Conservation (phyloP, 257 asterid species). For the Agastache rugosa region DNA sequence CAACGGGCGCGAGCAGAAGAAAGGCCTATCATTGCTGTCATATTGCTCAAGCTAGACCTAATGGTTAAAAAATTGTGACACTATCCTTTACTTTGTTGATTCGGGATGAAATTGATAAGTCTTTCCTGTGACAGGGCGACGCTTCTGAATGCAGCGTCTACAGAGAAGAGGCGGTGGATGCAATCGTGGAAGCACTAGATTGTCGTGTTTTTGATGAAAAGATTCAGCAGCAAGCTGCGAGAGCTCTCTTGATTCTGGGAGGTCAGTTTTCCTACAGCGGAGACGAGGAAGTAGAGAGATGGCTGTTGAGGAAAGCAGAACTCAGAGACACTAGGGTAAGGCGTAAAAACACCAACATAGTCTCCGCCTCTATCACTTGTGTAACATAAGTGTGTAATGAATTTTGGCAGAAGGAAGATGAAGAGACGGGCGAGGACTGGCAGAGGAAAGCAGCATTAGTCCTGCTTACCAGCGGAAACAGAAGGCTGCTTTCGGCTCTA, state of each 20-base stretch:
- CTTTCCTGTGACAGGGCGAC: constrained; percentile 56
- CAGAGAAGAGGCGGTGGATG: constrained; percentile 81
- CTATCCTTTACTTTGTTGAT: background rate
- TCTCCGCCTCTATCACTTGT: background rate
- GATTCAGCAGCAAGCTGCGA: constrained; percentile 63
- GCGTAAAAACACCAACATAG: background rate
- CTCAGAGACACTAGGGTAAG: constrained; percentile 48
- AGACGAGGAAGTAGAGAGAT: constrained; percentile 59
- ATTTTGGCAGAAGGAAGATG: constrained; percentile 57
- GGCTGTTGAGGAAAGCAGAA: constrained; percentile 71
- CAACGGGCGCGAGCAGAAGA: constrained; percentile 66
- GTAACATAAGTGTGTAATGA: background rate
- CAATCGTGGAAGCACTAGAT: constrained; percentile 57
- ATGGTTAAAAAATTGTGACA: constrained; percentile 50
- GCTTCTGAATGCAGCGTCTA: constrained; percentile 58
- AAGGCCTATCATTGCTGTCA: constrained; percentile 61
- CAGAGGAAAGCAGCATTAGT: constrained; percentile 57
- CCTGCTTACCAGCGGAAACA: constrained; percentile 52
- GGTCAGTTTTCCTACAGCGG: constrained; percentile 82
- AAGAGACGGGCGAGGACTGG: constrained; percentile 56
- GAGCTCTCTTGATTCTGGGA: constrained; percentile 67
- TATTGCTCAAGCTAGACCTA: constrained; percentile 77
- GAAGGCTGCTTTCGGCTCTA: constrained; percentile 58
- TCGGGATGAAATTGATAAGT: background rate
- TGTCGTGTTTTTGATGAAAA: constrained; percentile 56